Base-by-base conservation (phyloP, 164 flowering plant genomes). In the Kalanchoe fedtschenkoi region DNA sequence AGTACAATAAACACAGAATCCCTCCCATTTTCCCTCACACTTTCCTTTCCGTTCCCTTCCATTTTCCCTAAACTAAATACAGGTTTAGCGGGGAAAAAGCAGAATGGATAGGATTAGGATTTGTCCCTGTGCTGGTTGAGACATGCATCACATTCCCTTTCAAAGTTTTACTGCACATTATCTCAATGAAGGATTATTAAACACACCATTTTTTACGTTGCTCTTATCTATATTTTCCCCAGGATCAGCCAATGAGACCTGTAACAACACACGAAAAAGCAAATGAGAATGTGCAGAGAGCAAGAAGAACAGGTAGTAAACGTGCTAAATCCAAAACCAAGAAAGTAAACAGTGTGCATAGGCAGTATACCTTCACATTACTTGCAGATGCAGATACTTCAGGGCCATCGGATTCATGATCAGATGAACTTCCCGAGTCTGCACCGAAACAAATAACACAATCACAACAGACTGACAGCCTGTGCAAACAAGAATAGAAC, bases 351-450 rank as follows among this genome's bases (percentile, higher is more conserved):
- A 10, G 17, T 16, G 56, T 26, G 56, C 32, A 24, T 51, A 3
- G 26, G 56, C 32, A 3, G 17, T 51, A 7, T 8, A 51, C 56
- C 32, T 51, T 51, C 4, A 32, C 5, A 26, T 10, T 26, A 51
- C 4, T 51, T 51, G 56, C 17, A 51, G 1, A 32, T 51, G 32
- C 56, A 51, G 56, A 51, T 26, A 51, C 32, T 9, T 51, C 56
- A 51, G 56, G 56, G 56, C 15, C 16, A 26, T 51, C 56, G 13
- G 56, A 51, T 22, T 51, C 56, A 22, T 51, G 56, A 51, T 51
- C 56, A 26, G 56, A 51, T 26, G 56, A 58, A 33, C 38, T 58
- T 34, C 38, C 61, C n/a, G 38, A 32, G 41, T 58, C 61, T 58
- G 41, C 61, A 32, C 28, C 28, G 5, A 58, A 58, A 21, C 21